phyloP scores from a whole-genome alignment of 208 protist genomes.

The Trypanosoma mega region DNA sequence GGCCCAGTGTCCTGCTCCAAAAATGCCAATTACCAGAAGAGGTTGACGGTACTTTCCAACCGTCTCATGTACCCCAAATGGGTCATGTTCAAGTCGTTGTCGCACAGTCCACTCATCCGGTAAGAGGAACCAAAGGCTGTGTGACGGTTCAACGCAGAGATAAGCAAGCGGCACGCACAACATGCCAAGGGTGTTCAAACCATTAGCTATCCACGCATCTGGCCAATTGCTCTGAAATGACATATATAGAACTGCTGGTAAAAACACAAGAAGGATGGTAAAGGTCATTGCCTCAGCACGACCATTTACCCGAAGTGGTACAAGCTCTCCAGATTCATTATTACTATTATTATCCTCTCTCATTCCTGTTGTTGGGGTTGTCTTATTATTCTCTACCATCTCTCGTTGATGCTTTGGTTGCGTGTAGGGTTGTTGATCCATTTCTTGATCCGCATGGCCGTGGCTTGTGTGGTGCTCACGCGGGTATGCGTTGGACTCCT shows the following conservation, averaged over 20 bases:
- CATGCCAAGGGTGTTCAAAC: constrained; percentile 67
- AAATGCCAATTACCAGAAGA: constrained; percentile 34
- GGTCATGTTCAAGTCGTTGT: constrained; percentile 63
- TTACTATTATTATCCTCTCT: constrained; percentile 4
- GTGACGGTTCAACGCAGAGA: constrained; percentile 50
- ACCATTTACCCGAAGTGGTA: constrained; percentile 58
- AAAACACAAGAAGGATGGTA: constrained; percentile 54
- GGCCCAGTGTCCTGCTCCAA: constrained; percentile 48
- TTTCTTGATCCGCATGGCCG: constrained; percentile 5
- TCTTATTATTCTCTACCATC: too few relatives aligned
- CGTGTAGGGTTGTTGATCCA: too few relatives aligned
- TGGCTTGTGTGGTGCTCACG: constrained; percentile 4
- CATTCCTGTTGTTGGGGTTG: too few relatives aligned
- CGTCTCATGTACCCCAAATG: constrained; percentile 54
- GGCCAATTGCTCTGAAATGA: constrained; percentile 67
- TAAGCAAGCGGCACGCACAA: constrained; percentile 53
- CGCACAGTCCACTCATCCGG: constrained; percentile 20
- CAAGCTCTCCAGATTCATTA: constrained; percentile 15
- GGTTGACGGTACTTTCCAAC: constrained; percentile 32
- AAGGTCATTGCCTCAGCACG: constrained; percentile 63
- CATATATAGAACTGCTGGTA: constrained; percentile 69
- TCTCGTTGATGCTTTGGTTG: too few relatives aligned
- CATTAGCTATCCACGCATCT: constrained; percentile 47
- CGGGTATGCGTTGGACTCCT: neutral
- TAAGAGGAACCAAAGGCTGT: constrained; percentile 77